These are phyloP conservation scores for Citrus trifoliata DNA, from an alignment of 345 rosid species.

Conservation along the genomic window DNA sequence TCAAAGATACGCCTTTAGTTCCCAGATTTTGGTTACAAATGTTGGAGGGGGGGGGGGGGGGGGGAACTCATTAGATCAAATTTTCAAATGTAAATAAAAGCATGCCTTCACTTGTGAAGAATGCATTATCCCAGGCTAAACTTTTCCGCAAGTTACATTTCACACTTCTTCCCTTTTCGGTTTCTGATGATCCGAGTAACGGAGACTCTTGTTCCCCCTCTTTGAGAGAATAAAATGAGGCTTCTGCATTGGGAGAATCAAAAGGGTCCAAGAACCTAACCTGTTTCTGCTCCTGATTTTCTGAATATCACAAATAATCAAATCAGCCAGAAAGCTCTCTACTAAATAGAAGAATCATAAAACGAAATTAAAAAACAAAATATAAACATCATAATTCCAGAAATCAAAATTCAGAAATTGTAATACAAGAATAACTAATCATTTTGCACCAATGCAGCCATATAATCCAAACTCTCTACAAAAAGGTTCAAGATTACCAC, in stretches of 20 bases:
- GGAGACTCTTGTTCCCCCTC: slow-evolving; percentile 30
- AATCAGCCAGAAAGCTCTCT: background rate
- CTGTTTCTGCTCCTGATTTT: slow-evolving; percentile 31
- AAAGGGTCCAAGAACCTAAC: slow-evolving; percentile 28
- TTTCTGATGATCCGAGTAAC: slow-evolving; percentile 39
- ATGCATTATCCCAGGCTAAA: slow-evolving; percentile 95
- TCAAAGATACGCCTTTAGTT: background rate
- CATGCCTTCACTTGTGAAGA: slow-evolving; percentile 88
- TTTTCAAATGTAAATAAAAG: background rate
- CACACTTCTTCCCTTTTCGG: slow-evolving; percentile 30
- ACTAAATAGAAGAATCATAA: too few species aligned
- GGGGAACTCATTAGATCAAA: background rate
- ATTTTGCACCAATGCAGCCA: background rate
- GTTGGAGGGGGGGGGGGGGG: background rate
- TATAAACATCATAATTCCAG: too few species aligned
- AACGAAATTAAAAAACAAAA: too few species aligned
- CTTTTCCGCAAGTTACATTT: slow-evolving; percentile 78
- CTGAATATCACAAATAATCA: slow-evolving; percentile 30
- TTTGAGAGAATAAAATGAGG: slow-evolving; percentile 22
- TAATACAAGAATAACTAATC: background rate
- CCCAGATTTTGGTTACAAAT: background rate
- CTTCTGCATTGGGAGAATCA: slow-evolving; percentile 23
- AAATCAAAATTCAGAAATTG: background rate
- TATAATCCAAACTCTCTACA: background rate
- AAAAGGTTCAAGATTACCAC: background rate